Conservation (phyloP, 345 rosid species). For the Clarkia xantiana region DNA sequence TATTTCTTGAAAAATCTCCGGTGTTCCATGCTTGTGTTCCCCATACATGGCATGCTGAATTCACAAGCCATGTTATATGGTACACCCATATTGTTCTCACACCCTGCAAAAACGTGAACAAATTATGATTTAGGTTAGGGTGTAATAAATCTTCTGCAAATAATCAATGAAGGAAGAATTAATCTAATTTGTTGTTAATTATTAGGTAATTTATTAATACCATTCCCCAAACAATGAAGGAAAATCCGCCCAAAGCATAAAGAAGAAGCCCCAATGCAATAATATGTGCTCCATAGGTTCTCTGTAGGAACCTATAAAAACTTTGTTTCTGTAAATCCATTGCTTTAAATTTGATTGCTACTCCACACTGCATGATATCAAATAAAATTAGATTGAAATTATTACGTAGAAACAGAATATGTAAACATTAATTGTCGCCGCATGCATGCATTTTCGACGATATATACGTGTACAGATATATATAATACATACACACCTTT, state of each 20-base stretch:
- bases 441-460: too few relatives aligned
- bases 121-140: too few relatives aligned
- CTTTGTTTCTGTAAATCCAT: constrained; percentile 74
- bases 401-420: too few relatives aligned
- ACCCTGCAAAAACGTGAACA: constrained; percentile 31
- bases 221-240: constrained; percentile 94
- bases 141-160: too few relatives aligned
- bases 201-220: constrained; percentile 20
- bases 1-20: constrained; percentile 66
- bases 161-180: not conserved
- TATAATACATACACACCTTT: too few relatives aligned
- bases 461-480: too few relatives aligned
- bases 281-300: constrained; percentile 59
- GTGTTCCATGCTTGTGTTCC: constrained; percentile 80
- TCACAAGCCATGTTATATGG: constrained; percentile 77
- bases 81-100: constrained; percentile 55
- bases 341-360: constrained; percentile 44
- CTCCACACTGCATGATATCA: constrained; percentile 67
- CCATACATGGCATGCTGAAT: constrained; percentile 91
- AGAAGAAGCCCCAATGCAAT: constrained; percentile 41
- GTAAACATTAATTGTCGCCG: too few relatives aligned
- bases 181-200: too few relatives aligned
- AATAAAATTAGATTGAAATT: too few relatives aligned
- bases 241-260: constrained; percentile 53
- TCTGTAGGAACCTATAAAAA: constrained; percentile 48